phyloP scores from a whole-genome alignment of 148 eudicot genomes.

The Chenopodium quinoa region DNA sequence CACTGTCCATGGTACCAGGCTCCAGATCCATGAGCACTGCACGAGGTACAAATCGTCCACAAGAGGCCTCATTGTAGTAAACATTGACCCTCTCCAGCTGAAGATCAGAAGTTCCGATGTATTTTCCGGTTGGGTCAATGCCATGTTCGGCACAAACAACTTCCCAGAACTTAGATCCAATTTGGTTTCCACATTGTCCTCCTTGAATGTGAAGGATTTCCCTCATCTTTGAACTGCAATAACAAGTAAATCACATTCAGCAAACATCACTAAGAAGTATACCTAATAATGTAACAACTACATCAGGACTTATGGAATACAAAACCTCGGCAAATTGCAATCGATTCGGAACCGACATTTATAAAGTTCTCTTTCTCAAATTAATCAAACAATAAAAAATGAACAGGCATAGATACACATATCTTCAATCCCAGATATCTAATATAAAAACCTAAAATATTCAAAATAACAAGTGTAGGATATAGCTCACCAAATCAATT shows the following conservation, averaged over 20 bases:
- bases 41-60: constrained; percentile 42
- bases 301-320: too few relatives aligned
- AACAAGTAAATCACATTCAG: background rate
- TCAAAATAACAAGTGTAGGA: background rate
- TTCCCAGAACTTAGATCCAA: constrained; percentile 44
- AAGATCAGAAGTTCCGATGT: constrained; percentile 36
- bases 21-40: constrained; percentile 49
- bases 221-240: constrained; percentile 34
- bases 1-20: constrained; percentile 49
- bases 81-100: constrained; percentile 43
- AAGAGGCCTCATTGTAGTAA: constrained; percentile 43
- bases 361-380: too few relatives aligned
- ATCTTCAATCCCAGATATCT: background rate
- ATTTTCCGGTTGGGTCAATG: constrained; percentile 40
- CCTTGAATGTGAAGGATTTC: constrained; percentile 47
- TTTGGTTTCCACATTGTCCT: constrained; percentile 44
- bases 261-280: background rate
- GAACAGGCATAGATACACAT: background rate
- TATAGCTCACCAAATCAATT: background rate
- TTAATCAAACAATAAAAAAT: background rate
- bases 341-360: background rate
- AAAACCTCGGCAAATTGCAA: too few relatives aligned
- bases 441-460: background rate
- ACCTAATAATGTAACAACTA: background rate
- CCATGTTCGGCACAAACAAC: constrained; percentile 43